Evolutionary conservation across 345 rosid species (phyloP), one percentile per base, ranked within the genome.

Genomic region (Cochlearia excelsa): DNA sequence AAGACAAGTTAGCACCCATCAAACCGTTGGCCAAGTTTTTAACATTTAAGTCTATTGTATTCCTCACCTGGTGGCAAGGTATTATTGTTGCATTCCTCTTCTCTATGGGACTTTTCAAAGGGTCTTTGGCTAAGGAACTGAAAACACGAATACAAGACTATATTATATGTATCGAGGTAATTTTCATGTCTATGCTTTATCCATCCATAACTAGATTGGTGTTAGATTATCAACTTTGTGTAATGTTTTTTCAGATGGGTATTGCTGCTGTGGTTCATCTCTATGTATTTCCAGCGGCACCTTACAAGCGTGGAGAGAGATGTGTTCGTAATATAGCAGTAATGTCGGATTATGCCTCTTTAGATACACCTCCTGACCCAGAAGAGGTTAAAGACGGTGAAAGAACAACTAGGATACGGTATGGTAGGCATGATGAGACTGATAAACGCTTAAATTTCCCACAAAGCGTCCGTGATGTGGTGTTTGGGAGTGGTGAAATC

Each of bases 11-110:
- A 72, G 83, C 84, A 57, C 95, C 95, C 52, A 93, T 93, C 53
- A 93, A 82, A 77, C 99, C 97, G 30, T 57, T 93, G 77, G 97
- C 99, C 60, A 93, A 93, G 81, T 93, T 93, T 57, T 65, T 93
- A 66, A 86, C 95, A 30, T 85, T 93, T 75, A 93, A 93, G 78
- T 93, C 99, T 35, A 93, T 93, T 38, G 94, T 93, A 10, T 93
- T 93, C 80, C 84, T 93, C 68, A 93, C 99, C 30, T 93, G 99
- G 99, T 93, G 99, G 99, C 97, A 93, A 89, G 99, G 99, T 44
- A 68, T 93, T 11, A 77, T 88, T 26, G 81, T 93, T 66, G 97
- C 99, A 26, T 89, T 93, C 80, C 95, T 93, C 68, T 87, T 85
- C 77, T 81, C 92, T 9, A 71, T 84, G 71, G 99, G 99, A 66